Base-by-base conservation (phyloP, 176 grass and related monocot species). In the Pontederia crassipes region DNA sequence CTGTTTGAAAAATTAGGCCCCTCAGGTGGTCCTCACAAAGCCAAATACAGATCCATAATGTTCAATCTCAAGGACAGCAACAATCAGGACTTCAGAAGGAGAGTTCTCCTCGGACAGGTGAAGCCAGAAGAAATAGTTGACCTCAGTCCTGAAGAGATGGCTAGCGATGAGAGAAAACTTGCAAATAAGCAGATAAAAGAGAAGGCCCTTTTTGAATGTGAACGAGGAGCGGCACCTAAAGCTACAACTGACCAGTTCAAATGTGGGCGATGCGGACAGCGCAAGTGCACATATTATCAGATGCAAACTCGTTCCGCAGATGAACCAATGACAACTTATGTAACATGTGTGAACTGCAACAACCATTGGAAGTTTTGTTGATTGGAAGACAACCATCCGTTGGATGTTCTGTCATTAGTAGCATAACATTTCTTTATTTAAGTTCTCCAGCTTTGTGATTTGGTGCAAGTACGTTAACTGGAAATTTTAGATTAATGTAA, bases 11-110 rank as follows among this genome's bases (percentile, higher is more conserved):
- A 50, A 17, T 51, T 65, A 65, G 62, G 62, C 46, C 11, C 48
- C 47, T 65, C 45, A n/a, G 46, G 11, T 65, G 62, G 62, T 65
- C 17, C 62, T n/a, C 17, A 65, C 14, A 65, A 65, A 51, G 17
- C 13, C 11, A 65, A 65, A 50, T 50, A 65, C 47, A 65, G 47
- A 51, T 65, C 62, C 20, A 28, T 65, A 65, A 51, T 65, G 62
- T 65, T 65, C 62, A 65, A 65, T 65, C 50, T 65, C 46, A 65
- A 51, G 47, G 62, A 65, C 47, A 28, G 13, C 62, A 65, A 65
- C 18, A 65, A 65, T 46, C 48, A 65, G 50, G 62, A 65, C 12
- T 65, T 65, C 46, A 11, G 62, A 51, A 14, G 62, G 27, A 50
- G 62, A 51, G 62, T 65, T 45, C 62, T 50, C 62, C 62, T 65